phyloP scores from a whole-genome alignment of 805 yeast species.

The Yamadazyma paraphyllophila region DNA sequence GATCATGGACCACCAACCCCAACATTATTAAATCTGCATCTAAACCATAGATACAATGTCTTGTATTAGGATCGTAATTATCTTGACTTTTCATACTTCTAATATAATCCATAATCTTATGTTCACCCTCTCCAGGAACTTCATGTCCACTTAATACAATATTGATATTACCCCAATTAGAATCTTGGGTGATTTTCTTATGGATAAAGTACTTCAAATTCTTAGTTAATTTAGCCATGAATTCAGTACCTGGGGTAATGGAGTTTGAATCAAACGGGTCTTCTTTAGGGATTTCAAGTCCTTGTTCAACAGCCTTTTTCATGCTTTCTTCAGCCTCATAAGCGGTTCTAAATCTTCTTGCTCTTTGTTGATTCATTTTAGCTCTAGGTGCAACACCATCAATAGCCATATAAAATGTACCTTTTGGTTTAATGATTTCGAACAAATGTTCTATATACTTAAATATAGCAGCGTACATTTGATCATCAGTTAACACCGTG shows the following conservation, averaged over 20 bases:
- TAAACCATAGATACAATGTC: constrained; percentile 93
- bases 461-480: constrained; percentile 88
- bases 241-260: constrained; percentile 96
- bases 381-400: constrained; percentile 99
- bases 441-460: constrained; percentile 93
- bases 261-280: constrained; percentile 89
- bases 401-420: constrained; percentile 91
- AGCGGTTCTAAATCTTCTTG: constrained; percentile 93
- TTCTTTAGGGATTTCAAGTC: constrained; percentile 74
- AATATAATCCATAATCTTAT: constrained; percentile 91
- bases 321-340: constrained; percentile 83
- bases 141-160: constrained; percentile 88
- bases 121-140: constrained; percentile 99
- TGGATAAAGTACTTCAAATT: constrained; percentile 85
- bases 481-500: constrained; percentile 75
- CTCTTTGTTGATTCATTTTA: constrained; percentile 96
- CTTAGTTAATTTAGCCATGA: constrained; percentile 83
- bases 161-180: constrained; percentile 78
- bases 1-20: constrained; percentile 88
- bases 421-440: constrained; percentile 79
- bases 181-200: constrained; percentile 81
- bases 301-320: constrained; percentile 69
- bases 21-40: constrained; percentile 96
- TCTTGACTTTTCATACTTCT: constrained; percentile 74
- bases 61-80: constrained; percentile 70